These are phyloP conservation scores for Geosmithia putterillii DNA, from an alignment of 2,329 filamentous ascomycete species.

Conservation along the genomic window DNA sequence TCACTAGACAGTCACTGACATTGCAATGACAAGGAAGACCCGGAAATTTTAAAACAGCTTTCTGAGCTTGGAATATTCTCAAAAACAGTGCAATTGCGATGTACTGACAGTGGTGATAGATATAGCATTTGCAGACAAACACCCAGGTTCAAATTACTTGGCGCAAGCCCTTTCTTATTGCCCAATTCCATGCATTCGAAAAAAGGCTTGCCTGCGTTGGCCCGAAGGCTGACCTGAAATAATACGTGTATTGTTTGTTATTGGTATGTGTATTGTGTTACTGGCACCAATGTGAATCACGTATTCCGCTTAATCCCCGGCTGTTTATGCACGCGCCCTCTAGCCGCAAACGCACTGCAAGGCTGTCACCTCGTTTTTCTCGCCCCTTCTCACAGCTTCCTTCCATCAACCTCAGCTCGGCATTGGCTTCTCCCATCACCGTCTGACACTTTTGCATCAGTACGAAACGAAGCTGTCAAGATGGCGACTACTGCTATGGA, in stretches of 20 bases:
- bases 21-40: no score
- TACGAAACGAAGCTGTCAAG: conserved; percentile 5
- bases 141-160: neutral
- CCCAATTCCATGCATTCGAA: neutral
- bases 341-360: neutral
- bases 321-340: neutral
- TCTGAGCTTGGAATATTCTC: no score
- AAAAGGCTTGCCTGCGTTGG: neutral
- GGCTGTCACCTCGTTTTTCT: conserved; percentile 2
- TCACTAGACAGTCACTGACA: no score
- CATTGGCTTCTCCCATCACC: neutral
- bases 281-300: neutral
- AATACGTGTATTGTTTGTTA: neutral
- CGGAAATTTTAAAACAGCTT: no score
- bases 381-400: neutral
- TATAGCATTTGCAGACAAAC: neutral
- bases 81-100: neutral
- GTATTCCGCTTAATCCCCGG: neutral
- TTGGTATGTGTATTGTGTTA: neutral
- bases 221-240: neutral
- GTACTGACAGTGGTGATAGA: neutral
- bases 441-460: neutral
- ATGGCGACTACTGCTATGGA: conserved; percentile 59
- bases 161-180: neutral
- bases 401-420: neutral